Evolutionary conservation across 345 rosid genomes (phyloP).

Genomic region (Eucalyptus marginata): DNA sequence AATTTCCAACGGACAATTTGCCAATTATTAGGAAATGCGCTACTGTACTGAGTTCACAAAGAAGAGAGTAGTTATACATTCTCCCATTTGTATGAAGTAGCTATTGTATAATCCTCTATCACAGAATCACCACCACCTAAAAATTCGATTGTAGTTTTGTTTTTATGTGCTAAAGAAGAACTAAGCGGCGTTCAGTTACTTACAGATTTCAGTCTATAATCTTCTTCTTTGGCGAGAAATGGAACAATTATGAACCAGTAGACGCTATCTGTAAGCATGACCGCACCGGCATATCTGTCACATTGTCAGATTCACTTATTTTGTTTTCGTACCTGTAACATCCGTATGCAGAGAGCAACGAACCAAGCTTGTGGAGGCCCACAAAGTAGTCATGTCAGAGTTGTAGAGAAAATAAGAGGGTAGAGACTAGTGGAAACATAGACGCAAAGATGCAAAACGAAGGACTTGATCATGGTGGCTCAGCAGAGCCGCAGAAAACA

Average conservation of each 20-base stretch:
- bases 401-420: background rate
- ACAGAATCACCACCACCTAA: background rate
- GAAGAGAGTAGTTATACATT: background rate
- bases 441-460: background rate
- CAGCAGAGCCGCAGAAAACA: background rate
- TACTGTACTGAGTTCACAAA: background rate
- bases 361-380: constrained; percentile 48
- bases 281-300: constrained; percentile 95
- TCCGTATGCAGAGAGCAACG: constrained; percentile 60
- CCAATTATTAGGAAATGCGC: background rate
- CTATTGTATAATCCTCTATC: background rate
- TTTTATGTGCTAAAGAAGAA: background rate
- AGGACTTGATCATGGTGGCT: background rate
- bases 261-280: constrained; percentile 83
- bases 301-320: constrained; percentile 42
- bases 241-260: constrained; percentile 92
- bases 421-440: background rate
- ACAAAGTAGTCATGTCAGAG: background rate
- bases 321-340: constrained; percentile 57
- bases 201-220: constrained; percentile 57
- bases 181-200: constrained; percentile 7
- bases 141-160: background rate
- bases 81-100: background rate
- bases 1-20: background rate
- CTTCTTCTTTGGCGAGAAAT: constrained; percentile 57